Percentiles rank a stretch among this genome's conserved stretches.
phyloP scores from a whole-genome alignment of 495 filamentous ascomycete genomes.

The Penicillium ucsense region DNA sequence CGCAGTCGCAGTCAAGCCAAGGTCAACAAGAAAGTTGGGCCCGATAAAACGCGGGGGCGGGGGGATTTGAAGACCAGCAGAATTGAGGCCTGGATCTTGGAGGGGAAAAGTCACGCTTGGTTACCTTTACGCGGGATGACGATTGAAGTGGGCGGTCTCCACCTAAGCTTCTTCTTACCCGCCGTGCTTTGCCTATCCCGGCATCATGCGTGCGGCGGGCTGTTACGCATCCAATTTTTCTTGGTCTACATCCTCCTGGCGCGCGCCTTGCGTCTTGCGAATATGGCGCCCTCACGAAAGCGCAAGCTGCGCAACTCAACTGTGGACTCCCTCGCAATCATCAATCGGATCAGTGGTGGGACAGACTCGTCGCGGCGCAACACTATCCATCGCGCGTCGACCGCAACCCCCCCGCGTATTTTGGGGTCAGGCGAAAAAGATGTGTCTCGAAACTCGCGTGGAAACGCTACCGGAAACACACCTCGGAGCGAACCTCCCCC shows the following conservation, averaged over 20 bases:
- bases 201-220: neutral
- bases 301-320: neutral
- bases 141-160: conserved; percentile 1
- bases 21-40: too few species aligned
- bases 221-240: too few species aligned
- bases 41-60: neutral
- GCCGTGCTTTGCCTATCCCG: conserved; percentile 1
- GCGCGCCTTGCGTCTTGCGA: neutral
- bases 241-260: neutral
- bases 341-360: conserved; percentile 1
- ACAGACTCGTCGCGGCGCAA: neutral
- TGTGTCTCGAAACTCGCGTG: too few species aligned
- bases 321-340: neutral
- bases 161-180: conserved; percentile 4
- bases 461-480: neutral
- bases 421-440: too few species aligned
- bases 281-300: conserved; percentile 3
- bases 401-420: neutral
- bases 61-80: neutral
- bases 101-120: neutral
- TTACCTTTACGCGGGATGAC: conserved; percentile 5
- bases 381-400: neutral
- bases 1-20: too few species aligned
- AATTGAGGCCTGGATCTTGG: neutral
- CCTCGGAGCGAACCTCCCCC: neutral